phyloP scores from a whole-genome alignment of 768 basidiomycete genomes.

The Lyophyllum shimeji region DNA sequence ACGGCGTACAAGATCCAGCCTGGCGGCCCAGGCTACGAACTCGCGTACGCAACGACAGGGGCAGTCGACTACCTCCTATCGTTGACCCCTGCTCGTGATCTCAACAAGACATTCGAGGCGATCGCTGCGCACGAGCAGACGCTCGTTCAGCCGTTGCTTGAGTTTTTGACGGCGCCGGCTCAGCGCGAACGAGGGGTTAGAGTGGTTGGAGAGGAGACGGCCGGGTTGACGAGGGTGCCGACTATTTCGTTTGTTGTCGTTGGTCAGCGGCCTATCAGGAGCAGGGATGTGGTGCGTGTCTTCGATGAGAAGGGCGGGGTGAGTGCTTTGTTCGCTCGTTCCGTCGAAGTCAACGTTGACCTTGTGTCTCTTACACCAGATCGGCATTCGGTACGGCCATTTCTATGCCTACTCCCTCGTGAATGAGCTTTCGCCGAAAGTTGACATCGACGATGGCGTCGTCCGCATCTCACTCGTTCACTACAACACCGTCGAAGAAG shows the following conservation, averaged over 20 bases:
- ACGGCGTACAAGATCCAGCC: constrained; percentile 65
- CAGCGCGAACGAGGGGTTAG: constrained; percentile 60
- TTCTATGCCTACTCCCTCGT: constrained; percentile 75
- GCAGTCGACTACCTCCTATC: constrained; percentile 64
- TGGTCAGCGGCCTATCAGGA: constrained; percentile 54
- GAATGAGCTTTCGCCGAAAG: constrained; percentile 48
- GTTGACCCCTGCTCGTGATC: constrained; percentile 46
- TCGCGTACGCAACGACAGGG: constrained; percentile 58
- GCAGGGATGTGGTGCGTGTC: constrained; percentile 58
- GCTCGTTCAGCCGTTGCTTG: constrained; percentile 53
- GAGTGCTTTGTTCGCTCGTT: constrained; percentile 23
- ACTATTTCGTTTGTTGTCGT: constrained; percentile 74
- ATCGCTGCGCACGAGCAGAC: constrained; percentile 63
- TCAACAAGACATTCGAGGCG: constrained; percentile 52
- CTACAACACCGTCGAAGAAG: constrained; percentile 76
- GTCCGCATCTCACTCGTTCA: constrained; percentile 78
- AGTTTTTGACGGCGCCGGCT: constrained; percentile 48
- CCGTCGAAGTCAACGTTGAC: not conserved
- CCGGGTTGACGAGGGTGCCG: constrained; percentile 49
- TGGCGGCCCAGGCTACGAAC: constrained; percentile 76
- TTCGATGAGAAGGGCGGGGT: constrained; percentile 69
- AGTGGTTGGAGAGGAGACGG: constrained; percentile 60
- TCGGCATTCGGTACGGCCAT: constrained; percentile 78
- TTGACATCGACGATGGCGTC: constrained; percentile 63
- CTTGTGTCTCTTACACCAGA: constrained; percentile 36